Conservation (phyloP, 768 basidiomycete species). For the Tephrocybe sp. region DNA sequence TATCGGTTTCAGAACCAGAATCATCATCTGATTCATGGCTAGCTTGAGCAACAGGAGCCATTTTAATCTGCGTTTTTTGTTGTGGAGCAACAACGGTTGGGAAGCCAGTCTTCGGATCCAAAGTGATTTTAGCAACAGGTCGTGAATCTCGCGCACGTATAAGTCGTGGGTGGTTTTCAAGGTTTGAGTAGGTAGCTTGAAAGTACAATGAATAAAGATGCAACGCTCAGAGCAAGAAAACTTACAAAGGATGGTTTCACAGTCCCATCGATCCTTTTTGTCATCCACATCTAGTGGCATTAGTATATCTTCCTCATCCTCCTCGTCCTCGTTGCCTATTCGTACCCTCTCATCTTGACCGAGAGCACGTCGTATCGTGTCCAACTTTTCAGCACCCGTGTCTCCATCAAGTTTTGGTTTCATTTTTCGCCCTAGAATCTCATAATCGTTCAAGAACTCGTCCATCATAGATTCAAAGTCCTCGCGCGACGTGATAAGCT, state of each 20-base stretch:
- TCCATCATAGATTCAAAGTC: slow-evolving; percentile 92
- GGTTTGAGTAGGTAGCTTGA: slow-evolving; percentile 91
- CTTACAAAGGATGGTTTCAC: slow-evolving; percentile 92
- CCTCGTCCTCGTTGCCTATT: slow-evolving; percentile 36
- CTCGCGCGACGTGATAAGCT: slow-evolving; percentile 76
- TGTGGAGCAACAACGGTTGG: slow-evolving; percentile 47
- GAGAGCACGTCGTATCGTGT: slow-evolving; percentile 73
- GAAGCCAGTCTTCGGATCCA: slow-evolving; percentile 78
- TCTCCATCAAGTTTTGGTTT: slow-evolving; percentile 72
- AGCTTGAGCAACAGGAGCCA: slow-evolving; percentile 5
- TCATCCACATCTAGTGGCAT: slow-evolving; percentile 47
- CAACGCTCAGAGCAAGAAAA: slow-evolving; percentile 11
- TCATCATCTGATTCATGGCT: slow-evolving; percentile 19
- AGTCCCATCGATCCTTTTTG: slow-evolving; percentile 87
- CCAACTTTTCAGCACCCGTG: slow-evolving; percentile 74
- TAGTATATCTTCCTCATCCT: slow-evolving; percentile 41
- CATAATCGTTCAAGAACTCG: slow-evolving; percentile 90
- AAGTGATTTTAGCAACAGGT: slow-evolving; percentile 57
- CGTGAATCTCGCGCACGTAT: slow-evolving; percentile 65
- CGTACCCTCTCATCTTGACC: slow-evolving; percentile 64
- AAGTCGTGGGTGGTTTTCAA: slow-evolving; percentile 93
- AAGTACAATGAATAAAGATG: slow-evolving; percentile 1
- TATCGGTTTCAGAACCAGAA: slow-evolving; percentile 26
- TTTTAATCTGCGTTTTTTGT: slow-evolving; percentile 15
- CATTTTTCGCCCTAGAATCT: slow-evolving; percentile 86